A percentile compares a stretch with the other conserved stretches of the same genome.
Evolutionary conservation across 2,329 filamentous ascomycete species (phyloP).

Genomic region (Phaeophleospora eucalypticola): DNA sequence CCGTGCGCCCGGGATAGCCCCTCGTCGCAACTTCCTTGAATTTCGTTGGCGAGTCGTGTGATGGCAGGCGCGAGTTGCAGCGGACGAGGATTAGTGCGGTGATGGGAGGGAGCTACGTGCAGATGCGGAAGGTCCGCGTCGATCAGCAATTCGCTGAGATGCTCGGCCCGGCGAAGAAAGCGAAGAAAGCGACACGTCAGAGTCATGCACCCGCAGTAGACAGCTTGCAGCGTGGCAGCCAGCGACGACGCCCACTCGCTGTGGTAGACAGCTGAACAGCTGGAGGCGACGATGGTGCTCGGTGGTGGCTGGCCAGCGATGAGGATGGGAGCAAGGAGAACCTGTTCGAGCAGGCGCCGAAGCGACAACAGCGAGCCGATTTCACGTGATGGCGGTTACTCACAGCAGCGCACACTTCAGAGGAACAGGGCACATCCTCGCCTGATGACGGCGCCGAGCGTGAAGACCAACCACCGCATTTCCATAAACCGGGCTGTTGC

Average conservation of each 20-base stretch:
- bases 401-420: not conserved
- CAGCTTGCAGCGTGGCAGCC: too few relatives aligned
- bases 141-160: conserved; percentile 8
- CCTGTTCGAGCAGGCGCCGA: not conserved
- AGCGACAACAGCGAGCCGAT: not conserved
- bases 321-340: not conserved
- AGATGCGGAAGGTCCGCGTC: not conserved
- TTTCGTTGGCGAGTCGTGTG: conserved; percentile 9
- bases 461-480: not conserved
- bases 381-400: not conserved
- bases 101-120: not conserved
- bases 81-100: conserved; percentile 4
- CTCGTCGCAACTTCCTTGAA: not conserved
- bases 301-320: not conserved
- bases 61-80: conserved; percentile 4
- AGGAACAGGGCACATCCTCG: not conserved
- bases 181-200: too few relatives aligned
- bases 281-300: too few relatives aligned
- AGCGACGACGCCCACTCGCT: too few relatives aligned
- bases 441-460: not conserved
- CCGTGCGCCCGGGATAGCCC: not conserved
- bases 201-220: not conserved
- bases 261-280: too few relatives aligned
- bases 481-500: too few relatives aligned
- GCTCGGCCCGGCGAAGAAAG: too few relatives aligned